Evolutionary conservation across 2,329 filamentous ascomycete genomes (phyloP).

Genomic region (Fusarium staphyleae): DNA sequence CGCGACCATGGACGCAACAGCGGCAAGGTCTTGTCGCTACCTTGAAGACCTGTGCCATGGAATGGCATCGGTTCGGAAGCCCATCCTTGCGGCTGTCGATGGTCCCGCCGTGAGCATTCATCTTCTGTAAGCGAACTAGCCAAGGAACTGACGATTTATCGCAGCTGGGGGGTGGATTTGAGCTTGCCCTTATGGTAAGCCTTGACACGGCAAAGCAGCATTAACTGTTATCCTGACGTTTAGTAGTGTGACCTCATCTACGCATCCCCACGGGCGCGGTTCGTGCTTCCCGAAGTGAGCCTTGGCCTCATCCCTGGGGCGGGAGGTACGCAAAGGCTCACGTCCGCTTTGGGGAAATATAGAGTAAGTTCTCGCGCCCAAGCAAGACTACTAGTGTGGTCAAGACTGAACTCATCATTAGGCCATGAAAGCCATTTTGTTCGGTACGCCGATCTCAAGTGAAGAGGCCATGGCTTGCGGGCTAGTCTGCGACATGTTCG

Average conservation of each 20-base stretch:
- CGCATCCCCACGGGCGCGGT: constrained; percentile 43
- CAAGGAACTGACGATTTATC: background rate
- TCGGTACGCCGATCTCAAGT: constrained; percentile 39
- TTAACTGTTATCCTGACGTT: background rate
- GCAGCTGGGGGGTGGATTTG: constrained; percentile 54
- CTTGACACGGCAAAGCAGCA: background rate
- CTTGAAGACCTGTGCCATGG: constrained; percentile 49
- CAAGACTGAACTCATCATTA: constrained; percentile 18
- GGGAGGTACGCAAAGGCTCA: constrained; percentile 49
- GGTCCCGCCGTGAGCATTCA: background rate
- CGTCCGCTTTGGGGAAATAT: constrained; percentile 47
- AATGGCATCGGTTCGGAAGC: constrained; percentile 46
- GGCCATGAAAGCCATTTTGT: constrained; percentile 44
- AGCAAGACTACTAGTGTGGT: background rate
- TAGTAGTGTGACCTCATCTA: constrained; percentile 47
- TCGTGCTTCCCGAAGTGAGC: constrained; percentile 48
- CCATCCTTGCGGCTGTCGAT: constrained; percentile 55
- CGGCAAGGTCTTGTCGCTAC: constrained; percentile 38
- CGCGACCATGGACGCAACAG: constrained; percentile 37
- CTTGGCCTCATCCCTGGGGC: constrained; percentile 49
- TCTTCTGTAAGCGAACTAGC: background rate
- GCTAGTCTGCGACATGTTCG: constrained; percentile 33
- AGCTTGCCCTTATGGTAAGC: constrained; percentile 52
- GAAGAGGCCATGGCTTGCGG: constrained; percentile 23
- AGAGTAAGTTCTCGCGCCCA: constrained; percentile 37